Percentiles rank a stretch among this genome's conserved stretches.
These are phyloP conservation scores for Globisporangium spinosum DNA, from an alignment of 352 stramenopile species.

Conservation along the genomic window DNA sequence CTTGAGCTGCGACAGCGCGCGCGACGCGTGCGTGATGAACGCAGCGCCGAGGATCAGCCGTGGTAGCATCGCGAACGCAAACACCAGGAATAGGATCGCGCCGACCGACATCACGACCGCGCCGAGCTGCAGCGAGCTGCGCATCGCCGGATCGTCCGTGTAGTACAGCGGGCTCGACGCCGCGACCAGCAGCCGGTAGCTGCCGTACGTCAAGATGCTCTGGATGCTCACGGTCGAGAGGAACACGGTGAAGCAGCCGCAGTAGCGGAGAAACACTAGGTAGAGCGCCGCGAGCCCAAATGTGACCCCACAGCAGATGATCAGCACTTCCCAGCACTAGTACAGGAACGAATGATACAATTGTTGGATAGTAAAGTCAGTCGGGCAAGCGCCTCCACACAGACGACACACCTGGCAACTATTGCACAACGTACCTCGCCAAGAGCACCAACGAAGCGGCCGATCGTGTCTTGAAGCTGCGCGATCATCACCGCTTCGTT, in stretches of 20 bases:
- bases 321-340: slow-evolving; percentile 65
- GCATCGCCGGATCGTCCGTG: slow-evolving; percentile 58
- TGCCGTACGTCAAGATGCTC: slow-evolving; percentile 55
- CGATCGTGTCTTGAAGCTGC: slow-evolving; percentile 68
- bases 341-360: neutral
- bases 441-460: slow-evolving; percentile 75
- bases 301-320: slow-evolving; percentile 58
- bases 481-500: slow-evolving; percentile 54
- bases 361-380: too few species aligned
- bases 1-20: slow-evolving; percentile 61
- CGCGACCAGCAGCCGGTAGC: slow-evolving; percentile 51
- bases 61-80: slow-evolving; percentile 59
- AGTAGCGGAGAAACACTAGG: slow-evolving; percentile 65
- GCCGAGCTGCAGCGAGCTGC: slow-evolving; percentile 62
- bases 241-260: slow-evolving; percentile 67
- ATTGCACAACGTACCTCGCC: slow-evolving; percentile 23
- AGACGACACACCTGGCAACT: neutral
- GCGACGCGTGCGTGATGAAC: slow-evolving; percentile 77
- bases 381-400: too few species aligned
- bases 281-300: slow-evolving; percentile 57
- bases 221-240: slow-evolving; percentile 65
- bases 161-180: slow-evolving; percentile 48
- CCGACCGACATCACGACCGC: slow-evolving; percentile 52
- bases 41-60: slow-evolving; percentile 60
- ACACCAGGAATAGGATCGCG: slow-evolving; percentile 63